Evolutionary conservation across 2,329 filamentous ascomycete genomes (phyloP).

Genomic region (Neonectria magnoliae): DNA sequence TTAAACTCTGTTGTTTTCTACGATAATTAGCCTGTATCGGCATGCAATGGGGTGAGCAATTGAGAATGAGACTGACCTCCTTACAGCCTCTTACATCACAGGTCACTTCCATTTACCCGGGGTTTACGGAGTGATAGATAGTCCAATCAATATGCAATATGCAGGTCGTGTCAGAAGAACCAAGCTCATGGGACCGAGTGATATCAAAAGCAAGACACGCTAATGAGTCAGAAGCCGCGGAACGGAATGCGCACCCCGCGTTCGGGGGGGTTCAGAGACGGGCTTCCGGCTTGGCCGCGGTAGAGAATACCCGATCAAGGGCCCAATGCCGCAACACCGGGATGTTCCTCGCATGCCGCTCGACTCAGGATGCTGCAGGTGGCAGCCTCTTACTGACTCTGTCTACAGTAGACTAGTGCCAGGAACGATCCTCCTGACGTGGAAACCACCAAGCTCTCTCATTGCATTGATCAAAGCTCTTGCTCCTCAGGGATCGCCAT

Average conservation of each 20-base stretch:
- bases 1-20: neutral
- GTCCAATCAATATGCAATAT: too few species aligned
- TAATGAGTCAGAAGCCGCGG: slow-evolving; percentile 27
- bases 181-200: neutral
- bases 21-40: too few species aligned
- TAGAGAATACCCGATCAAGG: slow-evolving; percentile 20
- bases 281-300: slow-evolving; percentile 14
- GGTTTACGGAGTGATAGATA: neutral
- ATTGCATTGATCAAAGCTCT: neutral
- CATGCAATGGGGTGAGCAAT: too few species aligned
- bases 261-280: neutral
- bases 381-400: slow-evolving; percentile 16
- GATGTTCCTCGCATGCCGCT: neutral
- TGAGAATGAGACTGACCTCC: neutral
- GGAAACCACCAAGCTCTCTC: neutral
- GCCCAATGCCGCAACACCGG: neutral
- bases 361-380: slow-evolving; percentile 19
- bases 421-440: neutral
- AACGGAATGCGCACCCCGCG: slow-evolving; percentile 4
- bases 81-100: neutral
- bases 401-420: too few species aligned
- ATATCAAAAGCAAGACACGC: neutral
- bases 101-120: neutral
- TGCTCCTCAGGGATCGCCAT: neutral
- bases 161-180: neutral